Evolutionary conservation across 129 eudicot species (phyloP).

Genomic region (Artemisia argyi): DNA sequence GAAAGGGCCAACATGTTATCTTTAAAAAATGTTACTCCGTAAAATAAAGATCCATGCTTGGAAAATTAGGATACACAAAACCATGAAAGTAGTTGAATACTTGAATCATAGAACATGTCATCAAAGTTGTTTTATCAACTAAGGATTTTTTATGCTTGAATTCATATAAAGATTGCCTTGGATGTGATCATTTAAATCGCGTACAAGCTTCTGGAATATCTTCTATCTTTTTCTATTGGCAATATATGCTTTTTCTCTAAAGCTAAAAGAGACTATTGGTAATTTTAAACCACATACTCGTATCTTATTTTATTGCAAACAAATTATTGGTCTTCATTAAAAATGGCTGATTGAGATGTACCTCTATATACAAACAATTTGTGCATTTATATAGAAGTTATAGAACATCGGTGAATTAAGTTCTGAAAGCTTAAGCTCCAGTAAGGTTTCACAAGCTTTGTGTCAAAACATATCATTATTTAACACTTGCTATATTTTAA

Average conservation of each 20-base stretch:
- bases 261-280: neutral
- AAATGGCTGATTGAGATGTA: neutral
- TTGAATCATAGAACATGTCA: slow-evolving; percentile 3
- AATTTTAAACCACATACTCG: neutral
- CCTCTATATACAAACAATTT: too few species aligned
- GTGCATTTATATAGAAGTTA: too few species aligned
- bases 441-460: too few species aligned
- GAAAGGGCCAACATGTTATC: slow-evolving; percentile 3
- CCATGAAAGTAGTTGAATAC: slow-evolving; percentile 1
- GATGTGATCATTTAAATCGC: too few species aligned
- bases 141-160: neutral
- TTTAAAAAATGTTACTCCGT: neutral
- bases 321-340: neutral
- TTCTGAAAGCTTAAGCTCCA: too few species aligned
- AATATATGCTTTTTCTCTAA: neutral
- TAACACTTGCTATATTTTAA: too few species aligned
- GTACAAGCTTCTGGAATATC: too few species aligned
- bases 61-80: slow-evolving; percentile 16
- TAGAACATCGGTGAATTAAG: too few species aligned
- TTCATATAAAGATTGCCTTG: neutral
- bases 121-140: slow-evolving; percentile 15
- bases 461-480: too few species aligned
- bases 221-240: neutral
- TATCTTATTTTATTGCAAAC: neutral
- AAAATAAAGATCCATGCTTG: slow-evolving; percentile 13